Percentiles rank a stretch among this genome's conserved stretches.
phyloP scores from a whole-genome alignment of 805 yeast species.

The Yarrowia sp. region DNA sequence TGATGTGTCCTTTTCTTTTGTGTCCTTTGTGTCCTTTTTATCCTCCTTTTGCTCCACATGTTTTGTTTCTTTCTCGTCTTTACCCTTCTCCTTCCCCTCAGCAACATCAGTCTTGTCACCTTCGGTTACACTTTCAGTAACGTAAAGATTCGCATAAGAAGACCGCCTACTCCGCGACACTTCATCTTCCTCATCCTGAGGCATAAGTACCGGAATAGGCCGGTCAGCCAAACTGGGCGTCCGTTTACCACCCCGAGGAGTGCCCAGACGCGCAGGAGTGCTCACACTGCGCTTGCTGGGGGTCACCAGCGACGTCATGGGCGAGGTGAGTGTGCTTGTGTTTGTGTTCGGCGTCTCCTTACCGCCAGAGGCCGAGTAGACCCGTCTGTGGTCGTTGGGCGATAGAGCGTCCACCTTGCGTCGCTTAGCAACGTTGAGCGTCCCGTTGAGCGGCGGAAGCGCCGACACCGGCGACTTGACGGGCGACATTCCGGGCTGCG shows the following conservation, averaged over 20 bases:
- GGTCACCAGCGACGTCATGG: background rate
- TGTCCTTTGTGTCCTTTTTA: no score
- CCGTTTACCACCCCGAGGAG: constrained; percentile 20
- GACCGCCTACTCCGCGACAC: background rate
- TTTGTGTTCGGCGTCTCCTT: background rate
- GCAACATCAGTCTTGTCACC: background rate
- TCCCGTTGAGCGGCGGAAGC: constrained; percentile 22
- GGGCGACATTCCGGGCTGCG: constrained; percentile 25
- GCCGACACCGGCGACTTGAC: constrained; percentile 32
- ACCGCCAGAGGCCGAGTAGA: background rate
- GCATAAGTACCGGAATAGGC: constrained; percentile 31
- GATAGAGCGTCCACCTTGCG: constrained; percentile 19
- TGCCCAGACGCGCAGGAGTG: constrained; percentile 19
- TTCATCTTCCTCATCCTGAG: constrained; percentile 16
- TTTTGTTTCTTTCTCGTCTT: no score
- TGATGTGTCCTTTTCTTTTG: no score
- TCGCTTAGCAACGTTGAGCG: constrained; percentile 18
- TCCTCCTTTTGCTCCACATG: no score
- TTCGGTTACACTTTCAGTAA: background rate
- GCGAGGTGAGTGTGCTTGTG: background rate
- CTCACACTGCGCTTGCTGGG: constrained; percentile 26
- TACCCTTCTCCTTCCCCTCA: background rate
- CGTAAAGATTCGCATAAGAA: constrained; percentile 2
- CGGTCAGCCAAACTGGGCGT: constrained; percentile 27
- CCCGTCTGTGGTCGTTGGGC: constrained; percentile 6